Evolutionary conservation across 1,139 yeast genomes (phyloP), one percentile per base, ranked within the genome.

Genomic region (Blastobotrys buckinghamii): DNA sequence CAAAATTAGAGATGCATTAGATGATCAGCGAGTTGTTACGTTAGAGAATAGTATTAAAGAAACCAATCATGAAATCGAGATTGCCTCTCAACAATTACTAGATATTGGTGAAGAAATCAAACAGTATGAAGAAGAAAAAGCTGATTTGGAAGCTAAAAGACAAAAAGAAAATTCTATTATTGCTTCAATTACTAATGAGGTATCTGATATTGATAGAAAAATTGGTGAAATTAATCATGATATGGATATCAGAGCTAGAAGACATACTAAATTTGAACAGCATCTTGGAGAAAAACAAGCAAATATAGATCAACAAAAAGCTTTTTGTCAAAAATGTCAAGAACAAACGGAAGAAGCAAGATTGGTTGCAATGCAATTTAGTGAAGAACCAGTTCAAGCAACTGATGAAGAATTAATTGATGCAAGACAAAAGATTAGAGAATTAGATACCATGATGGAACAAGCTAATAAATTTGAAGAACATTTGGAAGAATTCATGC

Each of bases 121-220:
- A 20, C 6, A 13, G 15, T 6, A 40, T 46, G 39, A 34, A 49
- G 20, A 26, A 37, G 33, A 19, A 26, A 26, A 40, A 37, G 16
- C 38, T 26, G 35, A n/a, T 26, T 35, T 47, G 47, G 51, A 19
- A 48, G 61, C 36, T 38, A 7, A 36, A 29, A 29, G 37, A 26
- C 10, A n/a, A 20, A 27, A 26, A 37, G 29, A 37, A 15, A 22
- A 6, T 17, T 19, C 24, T 36, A n/a, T n/a, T n/a, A n/a, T n/a
- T 13, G 39, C 6, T 4, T 13, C 4, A 37, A 37, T 37, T 22
- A n/a, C 10, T 17, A 8, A 36, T 6, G 19, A n/a, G n/a, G 19
- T 10, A 7, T 16, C 6, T n/a, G 36, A 10, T 33, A 34, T 34
- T 34, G 13, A 34, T n/a, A 2, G 5, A 20, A n/a, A 20, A 35